These are phyloP conservation scores for Pythium graminicola DNA, from an alignment of 352 stramenopile genomes.

Conservation along the genomic window DNA sequence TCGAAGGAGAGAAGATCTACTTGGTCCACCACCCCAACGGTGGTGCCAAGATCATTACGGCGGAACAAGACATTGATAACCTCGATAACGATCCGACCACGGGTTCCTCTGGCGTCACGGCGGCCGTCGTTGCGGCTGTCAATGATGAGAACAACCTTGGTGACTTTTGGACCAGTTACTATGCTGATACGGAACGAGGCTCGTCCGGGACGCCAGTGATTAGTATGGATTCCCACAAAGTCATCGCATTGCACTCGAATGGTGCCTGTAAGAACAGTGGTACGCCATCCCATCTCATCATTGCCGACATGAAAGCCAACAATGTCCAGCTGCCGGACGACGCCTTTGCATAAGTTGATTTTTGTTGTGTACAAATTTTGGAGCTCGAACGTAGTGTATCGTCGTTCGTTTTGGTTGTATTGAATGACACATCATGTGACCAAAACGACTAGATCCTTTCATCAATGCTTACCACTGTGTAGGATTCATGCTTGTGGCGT, in stretches of 20 bases:
- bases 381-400: too few relatives aligned
- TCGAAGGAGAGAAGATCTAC: constrained; percentile 27
- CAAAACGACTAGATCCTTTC: too few relatives aligned
- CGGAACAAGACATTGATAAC: constrained; percentile 27
- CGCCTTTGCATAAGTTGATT: constrained; percentile 26
- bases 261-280: constrained; percentile 30
- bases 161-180: constrained; percentile 29
- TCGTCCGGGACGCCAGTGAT: constrained; percentile 29
- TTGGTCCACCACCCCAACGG: constrained; percentile 28
- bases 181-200: constrained; percentile 29
- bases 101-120: constrained; percentile 6
- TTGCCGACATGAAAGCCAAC: constrained; percentile 32
- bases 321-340: constrained; percentile 28
- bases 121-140: constrained; percentile 17
- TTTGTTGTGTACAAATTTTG: not conserved
- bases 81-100: constrained; percentile 27
- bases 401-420: too few relatives aligned
- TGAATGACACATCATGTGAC: too few relatives aligned
- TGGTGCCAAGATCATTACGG: constrained; percentile 29
- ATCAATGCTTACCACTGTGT: too few relatives aligned
- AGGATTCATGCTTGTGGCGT: too few relatives aligned
- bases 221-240: constrained; percentile 17
- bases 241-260: constrained; percentile 30
- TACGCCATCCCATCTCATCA: constrained; percentile 33
- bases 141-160: constrained; percentile 25